A percentile compares a stretch with the other conserved stretches of the same genome.
These are phyloP conservation scores for Cryomyces antarcticus DNA, from an alignment of 495 filamentous ascomycete species.

Conservation along the genomic window DNA sequence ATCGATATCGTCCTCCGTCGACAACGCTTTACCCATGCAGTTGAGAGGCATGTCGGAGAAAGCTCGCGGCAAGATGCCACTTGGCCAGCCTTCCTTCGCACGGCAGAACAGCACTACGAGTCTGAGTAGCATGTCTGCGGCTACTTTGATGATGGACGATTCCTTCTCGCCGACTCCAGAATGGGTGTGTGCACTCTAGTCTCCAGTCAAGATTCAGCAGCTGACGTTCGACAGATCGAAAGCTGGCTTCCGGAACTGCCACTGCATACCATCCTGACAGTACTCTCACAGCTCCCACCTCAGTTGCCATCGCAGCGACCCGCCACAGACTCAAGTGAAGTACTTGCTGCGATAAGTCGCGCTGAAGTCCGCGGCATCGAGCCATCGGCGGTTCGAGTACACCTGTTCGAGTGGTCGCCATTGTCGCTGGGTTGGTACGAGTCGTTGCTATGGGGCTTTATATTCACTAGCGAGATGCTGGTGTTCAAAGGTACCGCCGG, in stretches of 20 bases:
- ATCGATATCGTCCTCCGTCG: constrained; percentile 50
- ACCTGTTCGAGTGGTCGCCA: constrained; percentile 90
- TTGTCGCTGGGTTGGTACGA: constrained; percentile 93
- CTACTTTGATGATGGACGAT: constrained; percentile 28
- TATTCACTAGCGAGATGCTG: constrained; percentile 78
- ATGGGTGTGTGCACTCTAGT: constrained; percentile 34
- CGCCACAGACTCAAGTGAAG: constrained; percentile 3
- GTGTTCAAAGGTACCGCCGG: constrained; percentile 77
- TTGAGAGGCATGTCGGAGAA: constrained; percentile 97
- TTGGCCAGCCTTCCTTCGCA: constrained; percentile 61
- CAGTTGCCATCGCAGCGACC: constrained; percentile 20
- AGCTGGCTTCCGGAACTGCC: constrained; percentile 85
- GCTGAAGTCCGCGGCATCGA: constrained; percentile 41
- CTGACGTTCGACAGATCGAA: constrained; percentile 43
- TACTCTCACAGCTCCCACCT: constrained; percentile 40
- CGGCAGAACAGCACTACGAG: constrained; percentile 83
- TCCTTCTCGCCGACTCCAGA: constrained; percentile 58
- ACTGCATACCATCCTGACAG: constrained; percentile 69
- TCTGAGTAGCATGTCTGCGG: constrained; percentile 42
- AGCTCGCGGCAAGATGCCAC: constrained; percentile 91
- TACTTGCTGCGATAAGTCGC: constrained; percentile 10
- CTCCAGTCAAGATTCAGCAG: not conserved
- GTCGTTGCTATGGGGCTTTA: constrained; percentile 83
- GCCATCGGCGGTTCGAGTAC: constrained; percentile 51
- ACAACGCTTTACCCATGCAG: constrained; percentile 72